Evolutionary conservation across 148 eudicot species (phyloP).

Genomic region (Drosera capensis): DNA sequence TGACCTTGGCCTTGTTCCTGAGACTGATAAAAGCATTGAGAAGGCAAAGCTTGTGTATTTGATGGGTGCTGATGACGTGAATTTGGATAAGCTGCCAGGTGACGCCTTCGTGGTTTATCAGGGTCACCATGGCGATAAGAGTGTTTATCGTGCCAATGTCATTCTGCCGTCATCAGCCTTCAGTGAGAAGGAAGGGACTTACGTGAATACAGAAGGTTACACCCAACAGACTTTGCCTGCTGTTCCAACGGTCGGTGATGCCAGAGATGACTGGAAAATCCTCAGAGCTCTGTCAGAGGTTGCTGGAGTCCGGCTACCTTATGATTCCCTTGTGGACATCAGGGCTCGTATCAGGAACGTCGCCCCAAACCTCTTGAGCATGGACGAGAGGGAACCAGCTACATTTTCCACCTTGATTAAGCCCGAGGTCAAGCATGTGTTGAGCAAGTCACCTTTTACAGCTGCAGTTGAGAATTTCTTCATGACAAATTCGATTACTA

Average conservation of each 20-base stretch:
- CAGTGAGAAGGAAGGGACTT: slow-evolving; percentile 81
- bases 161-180: slow-evolving; percentile 90
- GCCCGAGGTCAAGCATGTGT: slow-evolving; percentile 34
- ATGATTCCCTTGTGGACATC: slow-evolving; percentile 42
- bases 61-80: slow-evolving; percentile 93
- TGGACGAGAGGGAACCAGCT: slow-evolving; percentile 69
- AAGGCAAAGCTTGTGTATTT: slow-evolving; percentile 72
- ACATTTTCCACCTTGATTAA: slow-evolving; percentile 49
- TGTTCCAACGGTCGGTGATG: slow-evolving; percentile 92
- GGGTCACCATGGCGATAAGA: slow-evolving; percentile 88
- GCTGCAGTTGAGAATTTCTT: slow-evolving; percentile 70
- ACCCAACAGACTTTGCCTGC: slow-evolving; percentile 82
- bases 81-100: slow-evolving; percentile 47
- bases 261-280: slow-evolving; percentile 96
- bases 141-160: slow-evolving; percentile 87
- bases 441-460: slow-evolving; percentile 38
- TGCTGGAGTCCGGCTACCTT: slow-evolving; percentile 55
- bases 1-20: slow-evolving; percentile 84
- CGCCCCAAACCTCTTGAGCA: slow-evolving; percentile 69
- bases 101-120: slow-evolving; percentile 96
- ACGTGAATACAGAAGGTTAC: slow-evolving; percentile 77
- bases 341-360: slow-evolving; percentile 56
- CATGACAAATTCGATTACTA: slow-evolving; percentile 84
- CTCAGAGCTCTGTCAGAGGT: slow-evolving; percentile 84
- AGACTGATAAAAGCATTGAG: slow-evolving; percentile 58